These are phyloP conservation scores for Beverwykella pulmonaria DNA, from an alignment of 495 filamentous ascomycete species.

Conservation along the genomic window DNA sequence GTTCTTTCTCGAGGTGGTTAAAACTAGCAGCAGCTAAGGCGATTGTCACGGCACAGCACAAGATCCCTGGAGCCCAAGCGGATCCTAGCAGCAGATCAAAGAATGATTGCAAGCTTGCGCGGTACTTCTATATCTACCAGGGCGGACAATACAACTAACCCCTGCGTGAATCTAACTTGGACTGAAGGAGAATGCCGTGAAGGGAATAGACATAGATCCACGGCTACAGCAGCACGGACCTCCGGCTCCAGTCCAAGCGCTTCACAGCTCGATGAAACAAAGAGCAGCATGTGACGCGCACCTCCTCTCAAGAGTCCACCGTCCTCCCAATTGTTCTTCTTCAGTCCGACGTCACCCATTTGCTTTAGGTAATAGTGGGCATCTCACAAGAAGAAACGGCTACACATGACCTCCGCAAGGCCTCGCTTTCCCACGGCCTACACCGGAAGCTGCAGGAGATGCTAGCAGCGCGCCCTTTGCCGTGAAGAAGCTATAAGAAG, in stretches of 20 bases:
- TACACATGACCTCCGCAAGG: conserved; percentile 11
- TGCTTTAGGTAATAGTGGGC: conserved; percentile 22
- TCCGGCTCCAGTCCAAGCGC: too few relatives aligned
- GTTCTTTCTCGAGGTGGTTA: not conserved
- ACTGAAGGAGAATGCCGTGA: too few relatives aligned
- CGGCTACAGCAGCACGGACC: too few relatives aligned
- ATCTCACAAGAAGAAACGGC: not conserved
- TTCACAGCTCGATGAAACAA: not conserved
- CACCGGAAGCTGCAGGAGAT: conserved; percentile 25
- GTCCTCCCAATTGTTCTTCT: not conserved
- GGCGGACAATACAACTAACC: too few relatives aligned
- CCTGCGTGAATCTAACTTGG: too few relatives aligned
- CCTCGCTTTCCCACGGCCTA: conserved; percentile 31
- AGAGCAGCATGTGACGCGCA: not conserved
- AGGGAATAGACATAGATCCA: too few relatives aligned
- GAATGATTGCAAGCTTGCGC: too few relatives aligned
- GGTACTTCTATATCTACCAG: too few relatives aligned
- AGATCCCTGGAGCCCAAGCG: too few relatives aligned
- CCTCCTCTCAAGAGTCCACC: not conserved
- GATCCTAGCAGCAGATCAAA: too few relatives aligned
- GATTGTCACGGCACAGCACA: not conserved
- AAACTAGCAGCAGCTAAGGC: not conserved
- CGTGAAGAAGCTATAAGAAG: not conserved
- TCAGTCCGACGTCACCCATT: not conserved
- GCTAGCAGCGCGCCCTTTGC: not conserved